phyloP scores from a whole-genome alignment of 2,329 filamentous ascomycete species.

The Sporothrix pseudoabietina region DNA sequence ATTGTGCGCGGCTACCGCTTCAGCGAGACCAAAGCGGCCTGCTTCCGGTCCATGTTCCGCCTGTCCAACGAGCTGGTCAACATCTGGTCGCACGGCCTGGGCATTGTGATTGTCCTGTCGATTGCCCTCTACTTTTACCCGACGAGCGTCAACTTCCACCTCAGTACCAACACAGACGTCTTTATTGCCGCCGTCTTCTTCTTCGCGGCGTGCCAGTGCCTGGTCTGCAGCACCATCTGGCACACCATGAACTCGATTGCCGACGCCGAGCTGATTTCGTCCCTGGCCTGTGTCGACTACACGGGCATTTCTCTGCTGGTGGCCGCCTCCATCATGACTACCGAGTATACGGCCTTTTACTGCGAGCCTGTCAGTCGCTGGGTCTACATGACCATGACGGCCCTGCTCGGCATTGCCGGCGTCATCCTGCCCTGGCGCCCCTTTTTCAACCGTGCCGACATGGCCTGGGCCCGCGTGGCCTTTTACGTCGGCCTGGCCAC shows the following conservation, averaged over 20 bases:
- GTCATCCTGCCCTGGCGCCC: constrained; percentile 96
- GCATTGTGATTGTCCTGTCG: constrained; percentile 81
- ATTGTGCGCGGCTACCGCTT: constrained; percentile 93
- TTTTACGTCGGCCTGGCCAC: constrained; percentile 88
- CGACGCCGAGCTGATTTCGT: constrained; percentile 83
- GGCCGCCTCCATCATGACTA: constrained; percentile 94
- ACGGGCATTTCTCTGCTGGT: constrained; percentile 95
- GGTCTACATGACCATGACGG: constrained; percentile 81
- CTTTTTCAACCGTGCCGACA: constrained; percentile 86
- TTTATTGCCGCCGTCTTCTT: constrained; percentile 94
- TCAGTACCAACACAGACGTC: constrained; percentile 85
- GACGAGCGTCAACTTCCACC: constrained; percentile 78
- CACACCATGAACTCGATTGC: constrained; percentile 99
- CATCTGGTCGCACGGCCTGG: constrained; percentile 94
- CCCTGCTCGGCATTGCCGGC: constrained; percentile 78
- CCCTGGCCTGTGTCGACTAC: constrained; percentile 97
- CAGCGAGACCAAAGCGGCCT: constrained; percentile 86
- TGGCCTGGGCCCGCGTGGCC: constrained; percentile 87
- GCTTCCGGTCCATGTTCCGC: constrained; percentile 78
- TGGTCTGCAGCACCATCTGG: constrained; percentile 95
- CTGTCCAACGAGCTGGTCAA: constrained; percentile 94
- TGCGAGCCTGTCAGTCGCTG: constrained; percentile 88
- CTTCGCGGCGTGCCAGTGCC: constrained; percentile 90
- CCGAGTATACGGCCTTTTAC: constrained; percentile 98
- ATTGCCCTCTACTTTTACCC: constrained; percentile 97